A percentile compares a stretch with the other conserved stretches of the same genome.
Conservation (phyloP, 176 grass and related monocot genomes). For the Triticum urartu region DNA sequence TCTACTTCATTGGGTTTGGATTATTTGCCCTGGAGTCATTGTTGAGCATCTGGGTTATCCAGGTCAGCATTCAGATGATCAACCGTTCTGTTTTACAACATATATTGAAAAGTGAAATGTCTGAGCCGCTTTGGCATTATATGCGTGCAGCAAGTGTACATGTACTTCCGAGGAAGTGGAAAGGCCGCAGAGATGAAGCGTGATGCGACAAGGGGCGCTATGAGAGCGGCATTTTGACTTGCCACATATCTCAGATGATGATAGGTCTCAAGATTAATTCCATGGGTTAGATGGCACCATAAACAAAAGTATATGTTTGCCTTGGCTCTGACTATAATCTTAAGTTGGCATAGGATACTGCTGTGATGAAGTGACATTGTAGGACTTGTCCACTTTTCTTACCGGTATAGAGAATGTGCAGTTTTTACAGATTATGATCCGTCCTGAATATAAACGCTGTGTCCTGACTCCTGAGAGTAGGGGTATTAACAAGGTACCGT, state of each 20-base stretch:
- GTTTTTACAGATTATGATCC: constrained; percentile 6
- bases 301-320: constrained; percentile 27
- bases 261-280: constrained; percentile 8
- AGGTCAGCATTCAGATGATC: constrained; percentile 50
- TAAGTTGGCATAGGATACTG: constrained; percentile 26
- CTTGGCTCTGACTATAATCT: constrained; percentile 21
- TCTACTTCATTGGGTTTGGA: constrained; percentile 96
- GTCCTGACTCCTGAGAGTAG: background rate
- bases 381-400: constrained; percentile 1
- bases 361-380: constrained; percentile 19
- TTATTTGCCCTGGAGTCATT: constrained; percentile 86
- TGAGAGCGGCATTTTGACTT: constrained; percentile 81
- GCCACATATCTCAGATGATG: constrained; percentile 18
- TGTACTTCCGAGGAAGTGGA: constrained; percentile 97
- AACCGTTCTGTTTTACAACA: background rate
- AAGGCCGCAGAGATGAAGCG: constrained; percentile 82
- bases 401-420: constrained; percentile 40
- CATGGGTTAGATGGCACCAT: constrained; percentile 19
- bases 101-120: background rate
- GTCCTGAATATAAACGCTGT: background rate
- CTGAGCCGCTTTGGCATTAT: constrained; percentile 30
- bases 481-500: background rate
- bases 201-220: constrained; percentile 69
- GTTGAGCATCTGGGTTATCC: constrained; percentile 95
- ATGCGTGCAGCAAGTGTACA: constrained; percentile 81